A percentile compares a stretch with the other conserved stretches of the same genome.
phyloP scores from a whole-genome alignment of 352 stramenopile species.

The Pythium aphanidermatum region DNA sequence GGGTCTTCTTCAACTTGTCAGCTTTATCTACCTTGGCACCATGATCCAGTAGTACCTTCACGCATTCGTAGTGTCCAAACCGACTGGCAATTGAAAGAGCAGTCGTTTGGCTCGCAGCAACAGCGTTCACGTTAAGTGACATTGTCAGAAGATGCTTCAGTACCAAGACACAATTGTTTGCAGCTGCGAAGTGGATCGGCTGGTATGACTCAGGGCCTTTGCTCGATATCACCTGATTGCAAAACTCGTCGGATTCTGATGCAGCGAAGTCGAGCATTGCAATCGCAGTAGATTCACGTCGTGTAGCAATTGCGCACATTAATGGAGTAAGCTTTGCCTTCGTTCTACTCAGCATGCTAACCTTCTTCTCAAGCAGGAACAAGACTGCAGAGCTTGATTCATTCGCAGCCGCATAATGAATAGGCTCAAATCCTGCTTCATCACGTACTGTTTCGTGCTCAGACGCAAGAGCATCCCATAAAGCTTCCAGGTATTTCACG shows the following conservation, averaged over 20 bases:
- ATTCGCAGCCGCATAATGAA: constrained; percentile 64
- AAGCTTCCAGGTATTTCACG: constrained; percentile 43
- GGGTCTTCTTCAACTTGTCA: constrained; percentile 77
- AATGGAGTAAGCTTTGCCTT: constrained; percentile 59
- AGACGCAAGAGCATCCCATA: constrained; percentile 49
- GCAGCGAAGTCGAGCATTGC: constrained; percentile 49
- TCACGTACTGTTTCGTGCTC: constrained; percentile 49
- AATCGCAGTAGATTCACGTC: constrained; percentile 49
- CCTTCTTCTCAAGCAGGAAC: constrained; percentile 53
- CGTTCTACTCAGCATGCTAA: constrained; percentile 44
- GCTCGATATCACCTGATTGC: constrained; percentile 35
- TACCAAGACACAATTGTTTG: constrained; percentile 30
- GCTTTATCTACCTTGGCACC: constrained; percentile 48
- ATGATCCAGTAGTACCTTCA: constrained; percentile 42
- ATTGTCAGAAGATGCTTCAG: constrained; percentile 41
- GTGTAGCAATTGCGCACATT: constrained; percentile 40
- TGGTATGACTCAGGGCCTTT: constrained; percentile 48
- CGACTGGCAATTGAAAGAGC: constrained; percentile 55
- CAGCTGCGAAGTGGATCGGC: constrained; percentile 51
- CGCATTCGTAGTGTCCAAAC: constrained; percentile 46
- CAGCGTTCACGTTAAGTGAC: constrained; percentile 44
- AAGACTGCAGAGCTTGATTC: constrained; percentile 39
- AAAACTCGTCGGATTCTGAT: constrained; percentile 23
- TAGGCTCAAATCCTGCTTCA: constrained; percentile 46
- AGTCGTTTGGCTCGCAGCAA: constrained; percentile 40